phyloP scores from a whole-genome alignment of 345 rosid genomes.

The Bretschneidera sinensis region DNA sequence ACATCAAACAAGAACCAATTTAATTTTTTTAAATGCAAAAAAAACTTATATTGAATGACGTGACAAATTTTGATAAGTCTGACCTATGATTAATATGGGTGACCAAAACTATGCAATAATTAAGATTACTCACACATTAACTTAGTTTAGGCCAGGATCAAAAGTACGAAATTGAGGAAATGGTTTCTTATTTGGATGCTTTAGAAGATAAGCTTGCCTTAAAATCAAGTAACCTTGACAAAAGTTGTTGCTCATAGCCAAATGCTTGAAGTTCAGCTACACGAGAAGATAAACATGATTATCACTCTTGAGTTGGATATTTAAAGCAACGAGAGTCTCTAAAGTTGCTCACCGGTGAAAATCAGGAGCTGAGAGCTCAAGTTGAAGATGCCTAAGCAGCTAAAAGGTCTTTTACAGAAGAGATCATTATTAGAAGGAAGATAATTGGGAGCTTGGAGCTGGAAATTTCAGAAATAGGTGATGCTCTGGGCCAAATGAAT shows the following conservation, averaged over 20 bases:
- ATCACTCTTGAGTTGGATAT: conserved; percentile 44
- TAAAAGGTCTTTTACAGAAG: conserved; percentile 47
- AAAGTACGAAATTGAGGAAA: conserved; percentile 71
- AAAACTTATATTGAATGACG: too few relatives aligned
- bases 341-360: conserved; percentile 37
- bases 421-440: conserved; percentile 44
- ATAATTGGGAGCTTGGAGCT: conserved; percentile 61
- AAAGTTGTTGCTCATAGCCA: conserved; percentile 42
- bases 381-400: conserved; percentile 41
- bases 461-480: conserved; percentile 54
- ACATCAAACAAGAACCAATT: too few relatives aligned
- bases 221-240: conserved; percentile 56
- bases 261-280: conserved; percentile 56
- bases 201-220: conserved; percentile 61
- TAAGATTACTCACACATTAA: too few relatives aligned
- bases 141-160: too few relatives aligned
- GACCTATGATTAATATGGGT: too few relatives aligned
- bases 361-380: conserved; percentile 46
- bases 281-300: conserved; percentile 50
- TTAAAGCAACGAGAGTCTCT: conserved; percentile 34
- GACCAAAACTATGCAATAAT: too few relatives aligned
- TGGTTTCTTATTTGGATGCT: conserved; percentile 53
- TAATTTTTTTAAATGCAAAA: too few relatives aligned
- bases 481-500: conserved; percentile 55
- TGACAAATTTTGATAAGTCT: too few relatives aligned